Evolutionary conservation across 176 grass and related monocot genomes (phyloP), one percentile per base, ranked within the genome.

Genomic region (Guadua angustifolia): DNA sequence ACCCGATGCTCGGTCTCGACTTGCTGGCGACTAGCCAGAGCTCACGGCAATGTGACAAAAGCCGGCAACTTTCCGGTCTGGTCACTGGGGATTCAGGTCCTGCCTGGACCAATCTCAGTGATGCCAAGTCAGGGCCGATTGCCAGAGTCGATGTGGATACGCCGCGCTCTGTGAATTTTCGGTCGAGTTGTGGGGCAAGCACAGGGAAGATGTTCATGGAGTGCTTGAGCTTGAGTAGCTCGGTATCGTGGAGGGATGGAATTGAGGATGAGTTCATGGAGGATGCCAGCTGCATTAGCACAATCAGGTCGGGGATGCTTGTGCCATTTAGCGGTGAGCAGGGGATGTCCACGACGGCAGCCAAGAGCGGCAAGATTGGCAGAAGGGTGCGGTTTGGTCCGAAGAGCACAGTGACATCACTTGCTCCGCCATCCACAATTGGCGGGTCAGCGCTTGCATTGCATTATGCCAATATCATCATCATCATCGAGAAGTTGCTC

Each of bases 401-500:
- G 4, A 98, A 93, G 76, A 92, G 88, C 81, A 92, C 83, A 0
- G 83, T 99, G 40, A 94, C 89, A 33, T 87, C 82, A 21, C 85
- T 99, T 2, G 96, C 96, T 15, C 78, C 88, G 0, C 70, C 89
- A 0, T 90, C 93, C 47, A 99, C 93, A 1, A 68, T 99, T 16
- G 96, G 96, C 0, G 96, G 96, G 9, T 99, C 96, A 2, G 89
- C 89, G 18, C 86, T 99, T 1, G 91, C 93, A 21, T 69, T 94
- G 60, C 96, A 99, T 69, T 99, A 99, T 25, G 91, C 96, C 0
- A 99, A 99, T 35, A 79, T 99, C 29, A 76, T 99, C 71, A 87
- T 99, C 38, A 99, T 99, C 76, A 84, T 99, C 1, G 93, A 95
- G 89, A 99, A 99, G 86, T 59, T 99, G 78, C 81, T 99, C 18